Evolutionary conservation across 2,329 filamentous ascomycete species (phyloP).

Genomic region (Penicillium sp.): DNA sequence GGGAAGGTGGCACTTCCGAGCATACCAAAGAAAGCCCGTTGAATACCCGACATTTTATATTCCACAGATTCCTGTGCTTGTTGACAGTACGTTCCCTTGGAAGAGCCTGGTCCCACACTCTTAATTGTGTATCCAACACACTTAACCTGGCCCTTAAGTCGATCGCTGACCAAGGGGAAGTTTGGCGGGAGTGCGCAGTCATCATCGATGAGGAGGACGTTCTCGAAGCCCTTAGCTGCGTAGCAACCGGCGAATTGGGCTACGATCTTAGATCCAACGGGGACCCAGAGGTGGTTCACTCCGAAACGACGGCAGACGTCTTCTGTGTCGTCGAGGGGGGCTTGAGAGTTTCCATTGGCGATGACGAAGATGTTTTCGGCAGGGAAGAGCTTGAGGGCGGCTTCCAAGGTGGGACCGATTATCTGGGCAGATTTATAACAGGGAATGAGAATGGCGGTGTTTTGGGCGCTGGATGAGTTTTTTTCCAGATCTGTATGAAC

Average conservation of each 20-base stretch:
- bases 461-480: conserved; percentile 26
- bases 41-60: conserved; percentile 52
- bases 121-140: conserved; percentile 55
- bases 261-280: conserved; percentile 51
- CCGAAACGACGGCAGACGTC: conserved; percentile 45
- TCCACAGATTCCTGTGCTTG: conserved; percentile 55
- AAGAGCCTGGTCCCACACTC: conserved; percentile 38
- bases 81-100: conserved; percentile 41
- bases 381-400: conserved; percentile 49
- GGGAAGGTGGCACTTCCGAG: conserved; percentile 52
- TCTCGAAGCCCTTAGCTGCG: conserved; percentile 46
- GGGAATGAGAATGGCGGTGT: conserved; percentile 48
- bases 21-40: conserved; percentile 46
- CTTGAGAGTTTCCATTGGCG: conserved; percentile 51
- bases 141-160: conserved; percentile 42
- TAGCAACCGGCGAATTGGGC: conserved; percentile 52
- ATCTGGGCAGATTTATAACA: conserved; percentile 49
- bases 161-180: conserved; percentile 49
- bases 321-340: conserved; percentile 50
- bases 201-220: conserved; percentile 52
- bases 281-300: conserved; percentile 52
- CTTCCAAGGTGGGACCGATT: conserved; percentile 44
- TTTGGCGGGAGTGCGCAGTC: conserved; percentile 50
- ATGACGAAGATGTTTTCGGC: conserved; percentile 48
- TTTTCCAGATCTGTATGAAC: conserved; percentile 15